phyloP scores from a whole-genome alignment of 306 rosid genomes.

The Sphenostylis stenocarpa region DNA sequence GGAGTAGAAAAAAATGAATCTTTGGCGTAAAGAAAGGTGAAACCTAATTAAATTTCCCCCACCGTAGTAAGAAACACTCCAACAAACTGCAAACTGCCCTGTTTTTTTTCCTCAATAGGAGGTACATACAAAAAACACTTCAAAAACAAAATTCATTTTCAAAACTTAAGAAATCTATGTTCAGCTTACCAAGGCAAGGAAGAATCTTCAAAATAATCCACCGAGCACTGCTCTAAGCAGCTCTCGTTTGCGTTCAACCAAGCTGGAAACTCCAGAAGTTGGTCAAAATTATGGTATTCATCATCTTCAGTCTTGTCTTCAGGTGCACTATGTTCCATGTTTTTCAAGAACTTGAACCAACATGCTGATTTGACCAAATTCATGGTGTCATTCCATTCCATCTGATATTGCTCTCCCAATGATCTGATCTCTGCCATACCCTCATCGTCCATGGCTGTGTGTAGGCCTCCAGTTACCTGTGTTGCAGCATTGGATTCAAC shows the following conservation, averaged over 20 bases:
- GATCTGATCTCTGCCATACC: constrained; percentile 84
- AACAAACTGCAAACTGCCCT: constrained; percentile 12
- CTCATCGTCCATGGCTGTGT: constrained; percentile 73
- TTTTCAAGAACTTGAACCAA: constrained; percentile 79
- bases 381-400: constrained; percentile 84
- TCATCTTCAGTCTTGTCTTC: constrained; percentile 42
- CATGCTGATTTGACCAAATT: constrained; percentile 78
- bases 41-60: not conserved
- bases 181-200: constrained; percentile 75
- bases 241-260: constrained; percentile 73
- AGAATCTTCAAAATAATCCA: constrained; percentile 54
- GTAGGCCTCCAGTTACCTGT: constrained; percentile 42
- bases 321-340: constrained; percentile 50
- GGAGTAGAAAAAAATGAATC: not conserved
- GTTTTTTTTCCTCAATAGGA: constrained; percentile 22
- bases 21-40: not conserved
- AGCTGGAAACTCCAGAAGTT: constrained; percentile 69
- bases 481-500: constrained; percentile 37
- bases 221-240: constrained; percentile 53
- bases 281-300: constrained; percentile 44
- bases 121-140: constrained; percentile 14
- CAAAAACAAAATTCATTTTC: not conserved
- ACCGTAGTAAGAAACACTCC: not conserved
- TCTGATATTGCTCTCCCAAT: constrained; percentile 75
- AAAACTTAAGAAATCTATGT: not conserved